Evolutionary conservation across 345 rosid genomes (phyloP).

Genomic region (Eucalyptus sp.): DNA sequence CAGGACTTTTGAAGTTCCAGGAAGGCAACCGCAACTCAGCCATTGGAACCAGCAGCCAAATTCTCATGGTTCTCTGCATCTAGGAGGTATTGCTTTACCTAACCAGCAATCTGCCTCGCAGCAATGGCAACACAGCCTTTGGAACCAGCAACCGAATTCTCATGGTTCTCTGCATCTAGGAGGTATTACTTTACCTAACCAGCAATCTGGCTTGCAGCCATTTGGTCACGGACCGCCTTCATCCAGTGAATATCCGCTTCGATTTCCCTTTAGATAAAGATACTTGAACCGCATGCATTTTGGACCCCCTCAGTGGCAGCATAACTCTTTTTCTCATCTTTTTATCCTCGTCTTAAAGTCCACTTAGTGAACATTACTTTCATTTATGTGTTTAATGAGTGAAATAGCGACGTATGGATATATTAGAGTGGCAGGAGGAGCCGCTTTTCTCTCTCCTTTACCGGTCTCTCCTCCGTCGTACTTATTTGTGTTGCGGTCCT

Average conservation of each 20-base stretch:
- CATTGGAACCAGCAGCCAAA: background rate
- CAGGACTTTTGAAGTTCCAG: background rate
- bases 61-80: background rate
- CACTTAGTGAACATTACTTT: background rate
- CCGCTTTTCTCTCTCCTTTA: background rate
- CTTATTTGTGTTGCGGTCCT: background rate
- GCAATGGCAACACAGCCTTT: background rate
- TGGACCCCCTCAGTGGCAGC: background rate
- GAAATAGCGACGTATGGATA: background rate
- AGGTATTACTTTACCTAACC: background rate
- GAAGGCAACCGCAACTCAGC: background rate
- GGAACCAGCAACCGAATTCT: background rate
- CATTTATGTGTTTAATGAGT: background rate
- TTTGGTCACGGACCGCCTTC: background rate
- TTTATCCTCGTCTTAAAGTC: background rate
- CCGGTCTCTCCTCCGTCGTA: background rate
- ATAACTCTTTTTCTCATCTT: background rate
- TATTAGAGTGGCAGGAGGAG: background rate
- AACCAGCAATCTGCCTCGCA: background rate
- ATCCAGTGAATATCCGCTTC: background rate
- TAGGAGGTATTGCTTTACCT: background rate
- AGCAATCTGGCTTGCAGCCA: background rate
- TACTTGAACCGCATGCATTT: background rate
- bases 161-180: background rate
- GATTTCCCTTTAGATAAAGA: background rate